phyloP scores from a whole-genome alignment of 805 yeast species.

The Ogataea pini region DNA sequence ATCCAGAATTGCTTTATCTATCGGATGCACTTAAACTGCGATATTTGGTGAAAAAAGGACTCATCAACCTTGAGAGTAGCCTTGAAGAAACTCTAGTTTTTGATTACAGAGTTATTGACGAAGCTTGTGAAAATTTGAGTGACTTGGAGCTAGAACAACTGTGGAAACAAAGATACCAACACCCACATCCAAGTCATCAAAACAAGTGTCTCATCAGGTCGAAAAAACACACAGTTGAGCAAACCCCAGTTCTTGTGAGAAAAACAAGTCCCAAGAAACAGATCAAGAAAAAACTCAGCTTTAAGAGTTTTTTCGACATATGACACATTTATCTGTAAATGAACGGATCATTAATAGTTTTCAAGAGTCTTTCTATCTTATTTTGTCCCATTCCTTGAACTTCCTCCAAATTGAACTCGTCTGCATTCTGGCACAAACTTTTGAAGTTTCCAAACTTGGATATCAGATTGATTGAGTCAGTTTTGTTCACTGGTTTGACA shows the following conservation, averaged over 20 bases:
- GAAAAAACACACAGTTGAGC: neutral
- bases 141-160: conserved; percentile 5
- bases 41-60: conserved; percentile 10
- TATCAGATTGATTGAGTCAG: conserved; percentile 51
- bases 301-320: conserved; percentile 24
- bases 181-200: neutral
- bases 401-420: conserved; percentile 30
- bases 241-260: neutral
- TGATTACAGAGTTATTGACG: conserved; percentile 13
- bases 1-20: conserved; percentile 2
- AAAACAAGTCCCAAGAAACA: conserved; percentile 9
- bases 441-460: conserved; percentile 49
- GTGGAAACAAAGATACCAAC: conserved; percentile 16
- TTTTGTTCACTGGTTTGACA: conserved; percentile 50
- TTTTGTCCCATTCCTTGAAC: conserved; percentile 53
- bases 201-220: conserved; percentile 7
- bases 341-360: conserved; percentile 51
- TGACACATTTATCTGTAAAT: conserved; percentile 39
- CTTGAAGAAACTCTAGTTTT: conserved; percentile 8
- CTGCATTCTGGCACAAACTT: conserved; percentile 40
- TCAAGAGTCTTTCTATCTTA: conserved; percentile 42
- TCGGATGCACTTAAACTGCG: conserved; percentile 21
- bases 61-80: conserved; percentile 1
- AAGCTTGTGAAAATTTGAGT: conserved; percentile 1
- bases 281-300: conserved; percentile 12